Percentiles rank a stretch among this genome's conserved stretches.
These are phyloP conservation scores for Cyberlindnera veronae DNA, from an alignment of 805 yeast species.

Conservation along the genomic window DNA sequence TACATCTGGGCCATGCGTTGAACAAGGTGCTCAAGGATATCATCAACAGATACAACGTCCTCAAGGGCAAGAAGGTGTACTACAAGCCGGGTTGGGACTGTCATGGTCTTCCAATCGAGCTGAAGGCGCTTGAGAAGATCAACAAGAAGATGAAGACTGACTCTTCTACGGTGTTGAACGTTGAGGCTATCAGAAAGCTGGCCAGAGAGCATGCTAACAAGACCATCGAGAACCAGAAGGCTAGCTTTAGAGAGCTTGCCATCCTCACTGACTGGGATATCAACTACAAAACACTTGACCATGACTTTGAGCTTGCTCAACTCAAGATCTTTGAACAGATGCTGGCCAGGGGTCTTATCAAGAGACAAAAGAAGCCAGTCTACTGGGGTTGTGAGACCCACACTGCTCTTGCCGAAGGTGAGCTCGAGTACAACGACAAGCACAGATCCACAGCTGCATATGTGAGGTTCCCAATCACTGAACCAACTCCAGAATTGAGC, in stretches of 20 bases:
- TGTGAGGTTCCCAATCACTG: slow-evolving; percentile 59
- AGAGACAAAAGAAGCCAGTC: slow-evolving; percentile 89
- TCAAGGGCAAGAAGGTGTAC: slow-evolving; percentile 57
- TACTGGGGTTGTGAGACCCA: slow-evolving; percentile 95
- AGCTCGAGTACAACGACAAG: slow-evolving; percentile 75
- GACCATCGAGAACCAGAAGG: slow-evolving; percentile 61
- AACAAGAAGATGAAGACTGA: slow-evolving; percentile 33
- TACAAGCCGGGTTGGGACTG: slow-evolving; percentile 98
- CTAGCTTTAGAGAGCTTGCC: slow-evolving; percentile 64
- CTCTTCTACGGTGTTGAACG: slow-evolving; percentile 34
- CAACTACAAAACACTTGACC: slow-evolving; percentile 71
- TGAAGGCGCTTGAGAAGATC: slow-evolving; percentile 64
- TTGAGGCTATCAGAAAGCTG: slow-evolving; percentile 56
- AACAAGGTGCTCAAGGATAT: slow-evolving; percentile 89
- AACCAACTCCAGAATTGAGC: slow-evolving; percentile 21
- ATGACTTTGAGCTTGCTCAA: slow-evolving; percentile 71
- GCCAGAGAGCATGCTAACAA: slow-evolving; percentile 68
- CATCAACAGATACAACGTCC: slow-evolving; percentile 65
- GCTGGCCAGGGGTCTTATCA: slow-evolving; percentile 62
- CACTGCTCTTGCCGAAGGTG: slow-evolving; percentile 96
- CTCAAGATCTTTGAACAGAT: slow-evolving; percentile 64
- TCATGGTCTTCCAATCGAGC: slow-evolving; percentile 95
- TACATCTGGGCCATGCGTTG: slow-evolving; percentile 89
- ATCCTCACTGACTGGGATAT: slow-evolving; percentile 80
- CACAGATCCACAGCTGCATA: slow-evolving; percentile 69